Percentiles rank a stretch among this genome's conserved stretches.
phyloP scores from a whole-genome alignment of 495 filamentous ascomycete species.

The Xeromyces bisporus region DNA sequence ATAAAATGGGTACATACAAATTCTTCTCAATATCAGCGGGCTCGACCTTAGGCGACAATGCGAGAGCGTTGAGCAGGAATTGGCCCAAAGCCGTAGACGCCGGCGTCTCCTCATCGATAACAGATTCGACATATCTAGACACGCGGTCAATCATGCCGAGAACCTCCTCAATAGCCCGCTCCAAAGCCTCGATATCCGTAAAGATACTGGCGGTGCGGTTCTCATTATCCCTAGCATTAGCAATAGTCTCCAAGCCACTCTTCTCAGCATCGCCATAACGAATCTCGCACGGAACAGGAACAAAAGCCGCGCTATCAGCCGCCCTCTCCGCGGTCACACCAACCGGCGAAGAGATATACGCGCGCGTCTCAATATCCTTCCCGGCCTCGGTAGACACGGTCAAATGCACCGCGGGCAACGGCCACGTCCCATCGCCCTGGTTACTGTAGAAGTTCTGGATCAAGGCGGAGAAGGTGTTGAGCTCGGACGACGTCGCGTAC shows the following conservation, averaged over 20 bases:
- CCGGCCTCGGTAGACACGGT: slow-evolving; percentile 81
- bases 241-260: slow-evolving; percentile 72
- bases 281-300: slow-evolving; percentile 86
- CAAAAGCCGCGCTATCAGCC: slow-evolving; percentile 87
- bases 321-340: slow-evolving; percentile 90
- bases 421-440: slow-evolving; percentile 90
- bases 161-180: slow-evolving; percentile 69
- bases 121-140: slow-evolving; percentile 70
- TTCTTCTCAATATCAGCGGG: slow-evolving; percentile 76
- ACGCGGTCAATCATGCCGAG: slow-evolving; percentile 79
- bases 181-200: slow-evolving; percentile 76
- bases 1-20: slow-evolving; percentile 42
- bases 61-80: slow-evolving; percentile 80
- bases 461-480: slow-evolving; percentile 94
- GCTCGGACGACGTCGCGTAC: slow-evolving; percentile 90
- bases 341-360: slow-evolving; percentile 88
- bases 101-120: slow-evolving; percentile 50
- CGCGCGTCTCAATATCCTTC: slow-evolving; percentile 64
- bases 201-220: slow-evolving; percentile 51
- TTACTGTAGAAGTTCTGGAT: slow-evolving; percentile 99
- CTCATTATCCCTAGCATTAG: slow-evolving; percentile 63
- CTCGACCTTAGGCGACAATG: slow-evolving; percentile 85
- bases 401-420: slow-evolving; percentile 88
- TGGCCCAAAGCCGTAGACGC: slow-evolving; percentile 80
- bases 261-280: slow-evolving; percentile 84